Percentiles rank a stretch among this genome's conserved stretches.
Evolutionary conservation across 116 monocot genomes (phyloP).

Genomic region (Posidonia oceanica): DNA sequence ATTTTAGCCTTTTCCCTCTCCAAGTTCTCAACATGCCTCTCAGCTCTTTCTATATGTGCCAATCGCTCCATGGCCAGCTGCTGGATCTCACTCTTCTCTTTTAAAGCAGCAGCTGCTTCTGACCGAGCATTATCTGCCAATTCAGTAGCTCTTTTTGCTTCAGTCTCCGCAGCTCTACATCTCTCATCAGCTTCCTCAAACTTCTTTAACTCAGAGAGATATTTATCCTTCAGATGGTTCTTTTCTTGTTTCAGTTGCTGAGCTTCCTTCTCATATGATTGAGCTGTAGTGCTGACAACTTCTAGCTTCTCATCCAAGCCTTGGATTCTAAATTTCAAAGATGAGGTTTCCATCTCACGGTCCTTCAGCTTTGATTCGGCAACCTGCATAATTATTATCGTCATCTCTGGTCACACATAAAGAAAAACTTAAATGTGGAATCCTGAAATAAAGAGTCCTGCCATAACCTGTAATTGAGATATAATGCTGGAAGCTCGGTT

Average conservation of each 20-base stretch:
- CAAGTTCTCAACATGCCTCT: conserved; percentile 45
- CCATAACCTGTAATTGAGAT: conserved; percentile 50
- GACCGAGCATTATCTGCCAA: conserved; percentile 61
- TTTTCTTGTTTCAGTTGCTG: conserved; percentile 76
- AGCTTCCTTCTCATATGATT: conserved; percentile 52
- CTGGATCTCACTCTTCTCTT: conserved; percentile 69
- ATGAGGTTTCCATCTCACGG: conserved; percentile 39
- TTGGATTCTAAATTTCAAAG: conserved; percentile 54
- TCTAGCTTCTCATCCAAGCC: conserved; percentile 37
- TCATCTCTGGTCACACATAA: background rate
- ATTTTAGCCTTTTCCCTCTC: conserved; percentile 51
- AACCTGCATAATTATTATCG: conserved; percentile 25
- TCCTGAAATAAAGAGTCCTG: background rate
- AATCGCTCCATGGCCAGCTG: conserved; percentile 58
- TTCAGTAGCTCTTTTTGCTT: conserved; percentile 59
- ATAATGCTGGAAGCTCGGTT: conserved; percentile 26
- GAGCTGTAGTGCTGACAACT: conserved; percentile 24
- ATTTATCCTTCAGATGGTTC: conserved; percentile 71
- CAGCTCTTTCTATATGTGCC: conserved; percentile 48
- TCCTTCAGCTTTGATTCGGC: conserved; percentile 42
- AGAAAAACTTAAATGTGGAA: background rate
- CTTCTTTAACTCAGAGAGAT: conserved; percentile 55
- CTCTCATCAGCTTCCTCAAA: conserved; percentile 60
- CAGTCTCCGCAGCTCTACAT: conserved; percentile 58
- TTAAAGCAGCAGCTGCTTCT: conserved; percentile 48